Evolutionary conservation across 2,329 filamentous ascomycete species (phyloP), one percentile per base, ranked within the genome.

Genomic region (Ciborinia camelliae): DNA sequence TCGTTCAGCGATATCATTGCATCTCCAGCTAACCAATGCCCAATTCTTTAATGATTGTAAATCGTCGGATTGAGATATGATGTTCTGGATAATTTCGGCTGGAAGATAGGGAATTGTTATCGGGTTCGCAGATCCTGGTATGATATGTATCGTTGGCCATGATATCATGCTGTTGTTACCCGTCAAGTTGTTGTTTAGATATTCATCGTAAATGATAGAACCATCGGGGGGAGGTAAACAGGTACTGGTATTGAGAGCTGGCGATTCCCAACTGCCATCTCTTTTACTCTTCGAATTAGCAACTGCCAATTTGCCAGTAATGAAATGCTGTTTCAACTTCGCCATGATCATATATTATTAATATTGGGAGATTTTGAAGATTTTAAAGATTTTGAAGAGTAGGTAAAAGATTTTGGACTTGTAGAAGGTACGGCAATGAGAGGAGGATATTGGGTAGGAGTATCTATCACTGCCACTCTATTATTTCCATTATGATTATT

Each of bases 21-120:
- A 52, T 30, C 20, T 28, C 54, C 62, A 37, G n/a, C 32, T 61
- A 14, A 61, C 55, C 8, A 64, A 39, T 18, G 62, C 55, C 62
- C 62, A 64, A 10, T 61, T 61, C 45, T 64, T 64, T n/a, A 64
- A 26, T n/a, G 62, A 64, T 37, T 47, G n/a, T n/a, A 64, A 23
- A 41, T 64, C 62, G 45, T 61, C 55, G 28, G 62, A 26, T 28
- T 60, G 62, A 26, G 41, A 52, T 43, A 64, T 64, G 14, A 64
- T 64, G 48, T 47, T 35, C 30, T 64, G 48, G 18, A 64, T 61
- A 2, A 64, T 64, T 52, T 64, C 62, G 15, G 45, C 37, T 15
- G 62, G 62, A 7, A 64, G 47, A 37, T 61, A 47, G 32, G 62
- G 62, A 5, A 45, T 64, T 15, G 28, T 37, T n/a, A 61, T 63